Percentiles rank a stretch among this genome's conserved stretches.
These are phyloP conservation scores for Lindgomyces ingoldianus DNA, from an alignment of 495 filamentous ascomycete genomes.

Conservation along the genomic window DNA sequence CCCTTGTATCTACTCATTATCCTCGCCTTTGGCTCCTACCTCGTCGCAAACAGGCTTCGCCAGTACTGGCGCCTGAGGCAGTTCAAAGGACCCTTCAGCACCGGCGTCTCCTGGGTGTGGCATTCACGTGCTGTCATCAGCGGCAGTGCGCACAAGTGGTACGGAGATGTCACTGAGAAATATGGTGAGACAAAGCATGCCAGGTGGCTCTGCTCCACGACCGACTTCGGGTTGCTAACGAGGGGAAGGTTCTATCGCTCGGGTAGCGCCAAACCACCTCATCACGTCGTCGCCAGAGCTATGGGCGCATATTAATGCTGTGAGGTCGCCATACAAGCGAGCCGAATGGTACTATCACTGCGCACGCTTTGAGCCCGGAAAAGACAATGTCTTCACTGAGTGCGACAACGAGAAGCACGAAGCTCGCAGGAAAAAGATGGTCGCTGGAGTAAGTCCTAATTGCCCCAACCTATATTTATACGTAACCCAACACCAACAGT, in stretches of 20 bases:
- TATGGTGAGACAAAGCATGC: slow-evolving; percentile 34
- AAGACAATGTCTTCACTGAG: slow-evolving; percentile 40
- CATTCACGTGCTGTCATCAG: slow-evolving; percentile 43
- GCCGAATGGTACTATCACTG: slow-evolving; percentile 41
- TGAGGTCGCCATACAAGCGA: slow-evolving; percentile 34
- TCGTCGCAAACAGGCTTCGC: slow-evolving; percentile 1
- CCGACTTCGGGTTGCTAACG: neutral
- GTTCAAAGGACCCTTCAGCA: slow-evolving; percentile 26
- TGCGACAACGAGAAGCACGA: slow-evolving; percentile 39
- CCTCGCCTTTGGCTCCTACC: neutral
- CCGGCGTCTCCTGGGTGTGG: slow-evolving; percentile 42
- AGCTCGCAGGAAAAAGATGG: slow-evolving; percentile 35
- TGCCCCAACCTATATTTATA: neutral
- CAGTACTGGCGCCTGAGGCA: slow-evolving; percentile 29
- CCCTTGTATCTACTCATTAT: neutral
- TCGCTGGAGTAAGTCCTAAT: slow-evolving; percentile 25
- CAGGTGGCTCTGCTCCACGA: neutral
- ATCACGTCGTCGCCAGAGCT: slow-evolving; percentile 41
- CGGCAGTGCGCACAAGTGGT: slow-evolving; percentile 40
- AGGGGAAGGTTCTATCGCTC: slow-evolving; percentile 39
- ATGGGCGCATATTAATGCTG: slow-evolving; percentile 38
- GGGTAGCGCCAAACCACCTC: slow-evolving; percentile 41
- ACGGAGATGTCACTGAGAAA: slow-evolving; percentile 43
- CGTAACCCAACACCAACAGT: slow-evolving; percentile 16
- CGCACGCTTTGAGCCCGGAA: slow-evolving; percentile 33